Base-by-base conservation (phyloP, 179 eudicot genomes). In the Silene vulgaris region DNA sequence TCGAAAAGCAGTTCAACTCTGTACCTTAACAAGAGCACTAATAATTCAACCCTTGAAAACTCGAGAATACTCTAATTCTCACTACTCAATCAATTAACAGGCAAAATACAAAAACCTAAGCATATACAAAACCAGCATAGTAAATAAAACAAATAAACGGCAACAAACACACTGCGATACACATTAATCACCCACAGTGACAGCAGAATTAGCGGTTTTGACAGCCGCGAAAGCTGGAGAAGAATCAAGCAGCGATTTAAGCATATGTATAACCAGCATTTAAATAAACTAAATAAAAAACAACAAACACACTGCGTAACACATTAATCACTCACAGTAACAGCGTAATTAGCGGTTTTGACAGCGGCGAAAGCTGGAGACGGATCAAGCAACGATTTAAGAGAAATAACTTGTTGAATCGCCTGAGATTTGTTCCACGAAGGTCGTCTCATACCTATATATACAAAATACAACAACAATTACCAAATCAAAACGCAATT, bases 351-450 rank as follows among this genome's bases (percentile, higher is more conserved):
- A 54, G 52, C 50, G 14, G 50, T 45, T 35, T 74, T 73, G 8
- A 68, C 28, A 40, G 69, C 75, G 78, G 73, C 82, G 77, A 43
- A 74, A 81, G 64, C 79, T 5, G 96, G 82, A 78, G 91, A 26
- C 29, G 92, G 80, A 74, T 90, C 96, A 35, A 94, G 89, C 72
- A 94, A 89, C 30, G 86, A 82, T 84, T 94, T 94, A 30, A 94
- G 91, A 13, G 90, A 89, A 62, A 92, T 89, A 4, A 94, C 98
- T 75, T 94, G 97, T 78, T 94, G 98, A 78, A 92, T 94, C 87
- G 97, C 98, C 86, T 94, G 97, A 17, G 96, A 94, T 85, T 94
- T 94, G 88, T 94, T 94, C 97, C 98, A 94, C 52, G 97, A 94
- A 57, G 98, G 98, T 57, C 96, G 79, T 61, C 98, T 76, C 98